Evolutionary conservation across 129 eudicot genomes (phyloP), one percentile per base, ranked within the genome.

Genomic region (Kitagawia praeruptora): DNA sequence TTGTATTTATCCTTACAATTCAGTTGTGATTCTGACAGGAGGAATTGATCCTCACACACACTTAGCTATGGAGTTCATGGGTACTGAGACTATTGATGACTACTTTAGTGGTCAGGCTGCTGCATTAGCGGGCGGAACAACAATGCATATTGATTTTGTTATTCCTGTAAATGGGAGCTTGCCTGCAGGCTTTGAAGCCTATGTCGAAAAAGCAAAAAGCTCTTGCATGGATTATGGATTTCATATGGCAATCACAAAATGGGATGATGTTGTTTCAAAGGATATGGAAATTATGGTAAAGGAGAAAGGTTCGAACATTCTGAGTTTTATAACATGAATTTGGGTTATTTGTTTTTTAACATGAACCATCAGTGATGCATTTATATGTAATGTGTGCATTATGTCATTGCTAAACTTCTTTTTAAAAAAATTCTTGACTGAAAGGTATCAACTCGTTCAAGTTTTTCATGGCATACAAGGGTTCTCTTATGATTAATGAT

Each of bases 41-140:
- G 99, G 99, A 80, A 96, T 96, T 81, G 99, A 96, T 87, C 99
- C 99, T 77, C 99, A 96, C 84, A 90, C 96, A n/a, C 99, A 96
- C 86, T 82, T 96, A 85, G 98, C 91, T 19, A 90, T 92, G 95
- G 99, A 92, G 67, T 92, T 92, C 78, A 96, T 96, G 98, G 99
- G 97, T 45, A 84, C 99, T 0, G 91, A 92, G 85, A 90, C 99
- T 6, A 85, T 96, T 77, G 99, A 96, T 81, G 93, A 92, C 77
- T 92, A 83, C 76, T 96, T 89, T 86, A 92, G 91, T 56, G 99
- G 99, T 88, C 99, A 96, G 86, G 99, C 95, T 40, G 99, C 98
- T 78, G 99, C 99, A 45, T 87, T 96, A 80, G 97, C 99, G 0
- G 99, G 99, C 76, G 99, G 99, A 88, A 96, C 99, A 40, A 96